Evolutionary conservation across 805 yeast species (phyloP).

Genomic region (Brettanomyces naardenensis): DNA sequence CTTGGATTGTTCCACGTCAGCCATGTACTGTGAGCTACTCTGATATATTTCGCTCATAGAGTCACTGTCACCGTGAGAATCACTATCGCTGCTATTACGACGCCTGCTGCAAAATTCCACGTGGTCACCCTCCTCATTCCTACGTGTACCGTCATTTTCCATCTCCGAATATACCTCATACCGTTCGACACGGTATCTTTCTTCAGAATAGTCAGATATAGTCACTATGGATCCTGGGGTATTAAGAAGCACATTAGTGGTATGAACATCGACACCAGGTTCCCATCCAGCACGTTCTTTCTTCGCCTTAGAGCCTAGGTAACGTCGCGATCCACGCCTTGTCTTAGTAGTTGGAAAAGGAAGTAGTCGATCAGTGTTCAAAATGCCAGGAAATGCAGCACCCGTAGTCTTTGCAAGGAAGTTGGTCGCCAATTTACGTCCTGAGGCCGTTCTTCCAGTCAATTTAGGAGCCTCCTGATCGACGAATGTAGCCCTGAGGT

Average conservation of each 20-base stretch:
- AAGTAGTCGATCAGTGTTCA: background rate
- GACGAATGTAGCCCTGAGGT: background rate
- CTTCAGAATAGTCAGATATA: constrained; percentile 41
- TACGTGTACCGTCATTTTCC: constrained; percentile 8
- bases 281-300: constrained; percentile 45
- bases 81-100: background rate
- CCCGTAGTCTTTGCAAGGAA: background rate
- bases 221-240: constrained; percentile 48
- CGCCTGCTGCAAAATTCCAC: background rate
- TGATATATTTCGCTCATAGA: background rate
- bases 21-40: constrained; percentile 8
- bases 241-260: constrained; percentile 42
- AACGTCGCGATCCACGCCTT: constrained; percentile 18
- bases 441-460: constrained; percentile 4
- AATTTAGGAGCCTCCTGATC: background rate
- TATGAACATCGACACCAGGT: constrained; percentile 48
- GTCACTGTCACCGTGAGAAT: background rate
- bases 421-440: background rate
- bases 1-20: constrained; percentile 14
- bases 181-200: constrained; percentile 35
- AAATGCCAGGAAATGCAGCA: background rate
- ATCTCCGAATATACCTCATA: constrained; percentile 29
- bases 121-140: constrained; percentile 2
- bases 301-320: constrained; percentile 30
- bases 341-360: background rate